These are phyloP conservation scores for Teratosphaeria pseudoeucalypti DNA, from an alignment of 2,329 filamentous ascomycete species.

Conservation along the genomic window DNA sequence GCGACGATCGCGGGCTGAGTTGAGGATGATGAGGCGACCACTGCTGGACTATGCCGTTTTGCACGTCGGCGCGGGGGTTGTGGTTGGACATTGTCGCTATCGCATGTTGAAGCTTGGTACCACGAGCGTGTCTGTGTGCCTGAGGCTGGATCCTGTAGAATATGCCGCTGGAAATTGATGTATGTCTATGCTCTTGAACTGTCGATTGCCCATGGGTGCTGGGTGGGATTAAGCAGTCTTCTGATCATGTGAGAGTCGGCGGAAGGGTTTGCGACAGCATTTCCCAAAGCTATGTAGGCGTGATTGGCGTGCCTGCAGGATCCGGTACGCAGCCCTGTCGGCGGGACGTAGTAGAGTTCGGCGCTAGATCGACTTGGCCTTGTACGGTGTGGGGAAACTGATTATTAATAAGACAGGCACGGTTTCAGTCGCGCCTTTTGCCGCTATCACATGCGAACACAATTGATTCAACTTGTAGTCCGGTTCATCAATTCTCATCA, in stretches of 20 bases:
- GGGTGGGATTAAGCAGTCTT: not conserved
- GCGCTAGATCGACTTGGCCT: not conserved
- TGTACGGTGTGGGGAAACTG: not conserved
- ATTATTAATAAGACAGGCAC: not conserved
- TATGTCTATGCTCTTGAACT: not conserved
- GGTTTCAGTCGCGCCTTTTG: too few relatives aligned
- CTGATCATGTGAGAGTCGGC: not conserved
- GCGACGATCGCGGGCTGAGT: slow-evolving; percentile 11
- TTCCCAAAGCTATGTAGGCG: not conserved
- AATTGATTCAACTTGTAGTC: not conserved
- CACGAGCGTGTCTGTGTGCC: not conserved
- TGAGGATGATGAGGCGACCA: slow-evolving; percentile 11
- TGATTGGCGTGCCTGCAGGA: not conserved
- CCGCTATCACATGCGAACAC: not conserved
- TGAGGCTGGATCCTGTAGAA: not conserved
- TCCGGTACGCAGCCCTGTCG: not conserved
- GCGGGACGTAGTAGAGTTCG: not conserved
- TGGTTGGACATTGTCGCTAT: slow-evolving; percentile 13
- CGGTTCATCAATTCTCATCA: not conserved
- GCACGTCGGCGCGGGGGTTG: slow-evolving; percentile 15
- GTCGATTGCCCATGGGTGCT: not conserved
- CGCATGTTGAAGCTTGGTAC: slow-evolving; percentile 8
- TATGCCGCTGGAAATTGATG: not conserved
- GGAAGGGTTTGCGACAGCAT: not conserved
- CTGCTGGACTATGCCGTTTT: slow-evolving; percentile 20